These are phyloP conservation scores for Candida suzukii DNA, from an alignment of 805 yeast species.

Conservation along the genomic window DNA sequence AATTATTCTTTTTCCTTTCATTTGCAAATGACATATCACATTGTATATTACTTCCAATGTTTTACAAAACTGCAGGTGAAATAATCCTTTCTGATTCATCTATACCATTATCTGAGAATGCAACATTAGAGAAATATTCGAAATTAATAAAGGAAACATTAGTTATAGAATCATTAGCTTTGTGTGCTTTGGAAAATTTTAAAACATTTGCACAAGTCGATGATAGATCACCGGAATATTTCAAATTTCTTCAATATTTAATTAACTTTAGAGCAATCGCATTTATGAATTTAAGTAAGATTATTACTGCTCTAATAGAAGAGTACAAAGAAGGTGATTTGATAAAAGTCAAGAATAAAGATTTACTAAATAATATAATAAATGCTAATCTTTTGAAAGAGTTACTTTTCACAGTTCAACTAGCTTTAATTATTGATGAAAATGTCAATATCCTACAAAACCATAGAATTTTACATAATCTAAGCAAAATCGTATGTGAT, in stretches of 20 bases:
- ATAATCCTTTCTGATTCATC: constrained; percentile 6
- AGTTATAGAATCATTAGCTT: constrained; percentile 17
- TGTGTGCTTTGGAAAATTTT: constrained; percentile 19
- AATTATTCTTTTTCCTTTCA: constrained; percentile 12
- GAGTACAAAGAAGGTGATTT: constrained; percentile 6
- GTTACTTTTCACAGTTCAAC: constrained; percentile 16
- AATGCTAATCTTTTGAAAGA: constrained; percentile 18
- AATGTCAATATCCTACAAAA: constrained; percentile 19
- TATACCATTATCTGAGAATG: constrained; percentile 1
- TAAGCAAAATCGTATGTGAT: constrained; percentile 17
- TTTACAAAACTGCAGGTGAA: constrained; percentile 21
- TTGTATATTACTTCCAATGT: constrained; percentile 14
- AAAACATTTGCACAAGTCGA: constrained; percentile 16
- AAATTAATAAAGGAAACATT: constrained; percentile 17
- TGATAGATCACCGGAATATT: constrained; percentile 20
- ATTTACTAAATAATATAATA: constrained; percentile 12
- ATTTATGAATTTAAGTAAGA: constrained; percentile 11
- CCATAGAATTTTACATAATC: constrained; percentile 16
- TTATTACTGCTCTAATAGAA: constrained; percentile 13
- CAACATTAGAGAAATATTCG: constrained; percentile 11
- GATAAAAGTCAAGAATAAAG: constrained; percentile 5
- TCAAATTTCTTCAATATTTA: constrained; percentile 14
- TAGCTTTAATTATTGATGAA: constrained; percentile 25
- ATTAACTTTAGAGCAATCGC: constrained; percentile 21
- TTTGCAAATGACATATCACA: constrained; percentile 18